phyloP scores from a whole-genome alignment of 2,329 filamentous ascomycete species.

The Aspergillus versicolor region DNA sequence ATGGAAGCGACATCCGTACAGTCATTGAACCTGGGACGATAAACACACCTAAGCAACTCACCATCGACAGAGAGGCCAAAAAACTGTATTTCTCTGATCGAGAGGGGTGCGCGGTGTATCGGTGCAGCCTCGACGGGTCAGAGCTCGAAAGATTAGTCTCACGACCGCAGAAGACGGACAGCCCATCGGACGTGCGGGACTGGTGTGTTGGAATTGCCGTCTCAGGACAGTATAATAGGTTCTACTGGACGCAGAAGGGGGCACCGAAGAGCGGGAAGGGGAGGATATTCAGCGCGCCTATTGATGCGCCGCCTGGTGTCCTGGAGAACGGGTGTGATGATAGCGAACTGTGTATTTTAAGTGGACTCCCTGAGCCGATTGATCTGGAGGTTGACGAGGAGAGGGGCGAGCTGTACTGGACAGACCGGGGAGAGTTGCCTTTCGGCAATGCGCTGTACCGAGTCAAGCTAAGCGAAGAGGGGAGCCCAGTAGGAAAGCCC shows the following conservation, averaged over 20 bases:
- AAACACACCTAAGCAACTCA: slow-evolving; percentile 52
- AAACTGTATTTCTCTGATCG: slow-evolving; percentile 46
- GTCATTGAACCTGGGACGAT: slow-evolving; percentile 47
- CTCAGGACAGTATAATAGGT: slow-evolving; percentile 40
- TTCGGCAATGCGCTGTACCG: slow-evolving; percentile 55
- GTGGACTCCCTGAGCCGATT: slow-evolving; percentile 55
- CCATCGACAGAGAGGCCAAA: slow-evolving; percentile 25
- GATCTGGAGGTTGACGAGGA: slow-evolving; percentile 56
- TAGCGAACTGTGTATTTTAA: slow-evolving; percentile 44
- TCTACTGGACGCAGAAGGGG: slow-evolving; percentile 65
- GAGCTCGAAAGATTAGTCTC: slow-evolving; percentile 38
- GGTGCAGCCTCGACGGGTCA: slow-evolving; percentile 38
- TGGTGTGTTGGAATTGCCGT: slow-evolving; percentile 61
- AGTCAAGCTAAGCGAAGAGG: slow-evolving; percentile 20
- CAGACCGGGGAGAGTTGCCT: slow-evolving; percentile 59
- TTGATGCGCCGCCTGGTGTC: slow-evolving; percentile 39
- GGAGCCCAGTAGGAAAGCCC: slow-evolving; percentile 27
- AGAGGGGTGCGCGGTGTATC: slow-evolving; percentile 41
- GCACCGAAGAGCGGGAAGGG: slow-evolving; percentile 52
- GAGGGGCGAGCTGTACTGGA: slow-evolving; percentile 55
- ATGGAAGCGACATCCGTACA: slow-evolving; percentile 47
- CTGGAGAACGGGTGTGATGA: slow-evolving; percentile 37
- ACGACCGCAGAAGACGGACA: background rate
- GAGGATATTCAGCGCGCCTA: slow-evolving; percentile 53
- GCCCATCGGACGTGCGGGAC: slow-evolving; percentile 14